Base-by-base conservation (phyloP, 345 rosid genomes). In the Kandelia obovata region DNA sequence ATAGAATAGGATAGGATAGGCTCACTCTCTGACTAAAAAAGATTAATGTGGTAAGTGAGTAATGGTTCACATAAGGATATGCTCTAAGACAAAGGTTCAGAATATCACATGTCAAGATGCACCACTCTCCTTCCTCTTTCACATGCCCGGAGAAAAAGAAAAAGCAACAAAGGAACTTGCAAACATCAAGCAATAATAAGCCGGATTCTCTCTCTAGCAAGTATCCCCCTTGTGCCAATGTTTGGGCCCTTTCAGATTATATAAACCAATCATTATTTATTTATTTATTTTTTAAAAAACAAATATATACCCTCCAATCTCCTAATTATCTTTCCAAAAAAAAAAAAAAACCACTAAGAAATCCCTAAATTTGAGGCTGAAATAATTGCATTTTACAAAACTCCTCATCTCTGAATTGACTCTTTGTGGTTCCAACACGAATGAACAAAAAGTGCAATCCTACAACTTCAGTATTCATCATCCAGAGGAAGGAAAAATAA, bases 341-440 rank as follows among this genome's bases (percentile, higher is more conserved):
- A 37, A 37, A 9, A 37, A 1, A 10, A 1, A 8, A 10, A 39
- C 65, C 69, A 32, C 34, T 43, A 69, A 46, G 64, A 68, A 70
- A 67, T 74, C 73, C 78, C 83, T 65, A 58, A 71, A 73, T 53
- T 71, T 67, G 23, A 72, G 80, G 62, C 62, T 7, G 69, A 56
- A 49, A 49, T 55, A 46, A 30, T 30, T 53, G 58, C 35, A 61
- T 53, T 68, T 13, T 56, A 56, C 75, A 2, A 43, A 23, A 20
- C 17, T 43, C 27, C 28, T 55, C 27, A 0, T n/a, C 7, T 25
- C 58, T 1, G 47, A 56, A 61, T 73, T 21, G 72, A 39, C 68
- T 47, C 70, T 66, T 73, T 10, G 47, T n/a, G 56, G 53, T 62
- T 66, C 76, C 57, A 57, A 19, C 67, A 64, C 65, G 53, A 57